These are phyloP conservation scores for Arbutus unedo DNA, from an alignment of 148 eudicot species.

Conservation along the genomic window DNA sequence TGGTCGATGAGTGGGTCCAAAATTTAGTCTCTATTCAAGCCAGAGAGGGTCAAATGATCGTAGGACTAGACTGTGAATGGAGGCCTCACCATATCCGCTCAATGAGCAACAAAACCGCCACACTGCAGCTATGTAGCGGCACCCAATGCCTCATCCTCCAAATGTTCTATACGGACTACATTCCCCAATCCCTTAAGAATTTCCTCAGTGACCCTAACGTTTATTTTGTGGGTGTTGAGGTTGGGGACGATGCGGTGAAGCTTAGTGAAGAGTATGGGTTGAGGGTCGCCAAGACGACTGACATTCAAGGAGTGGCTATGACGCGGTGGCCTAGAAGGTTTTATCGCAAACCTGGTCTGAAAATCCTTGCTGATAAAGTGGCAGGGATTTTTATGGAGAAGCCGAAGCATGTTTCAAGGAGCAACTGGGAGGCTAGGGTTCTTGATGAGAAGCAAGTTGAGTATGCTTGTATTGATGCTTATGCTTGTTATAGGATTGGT, in stretches of 20 bases:
- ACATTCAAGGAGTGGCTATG: conserved; percentile 9
- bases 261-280: background rate
- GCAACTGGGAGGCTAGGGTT: conserved; percentile 66
- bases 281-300: background rate
- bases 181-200: conserved; percentile 3
- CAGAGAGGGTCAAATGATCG: background rate
- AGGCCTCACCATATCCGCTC: background rate
- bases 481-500: conserved; percentile 56
- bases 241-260: background rate
- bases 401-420: conserved; percentile 49
- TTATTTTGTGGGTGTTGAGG: conserved; percentile 12
- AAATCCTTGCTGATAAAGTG: conserved; percentile 45
- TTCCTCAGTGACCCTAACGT: conserved; percentile 2
- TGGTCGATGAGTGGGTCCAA: background rate
- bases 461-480: conserved; percentile 83
- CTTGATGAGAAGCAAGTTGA: conserved; percentile 44
- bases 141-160: conserved; percentile 15
- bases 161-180: background rate
- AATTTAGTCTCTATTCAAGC: background rate
- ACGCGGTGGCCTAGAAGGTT: background rate
- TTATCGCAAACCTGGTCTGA: conserved; percentile 46
- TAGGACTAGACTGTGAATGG: conserved; percentile 14
- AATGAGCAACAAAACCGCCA: conserved; percentile 1
- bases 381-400: conserved; percentile 42
- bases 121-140: conserved; percentile 8